Base-by-base conservation (phyloP, 2,329 filamentous ascomycete species). In the Claviceps lovelessii region DNA sequence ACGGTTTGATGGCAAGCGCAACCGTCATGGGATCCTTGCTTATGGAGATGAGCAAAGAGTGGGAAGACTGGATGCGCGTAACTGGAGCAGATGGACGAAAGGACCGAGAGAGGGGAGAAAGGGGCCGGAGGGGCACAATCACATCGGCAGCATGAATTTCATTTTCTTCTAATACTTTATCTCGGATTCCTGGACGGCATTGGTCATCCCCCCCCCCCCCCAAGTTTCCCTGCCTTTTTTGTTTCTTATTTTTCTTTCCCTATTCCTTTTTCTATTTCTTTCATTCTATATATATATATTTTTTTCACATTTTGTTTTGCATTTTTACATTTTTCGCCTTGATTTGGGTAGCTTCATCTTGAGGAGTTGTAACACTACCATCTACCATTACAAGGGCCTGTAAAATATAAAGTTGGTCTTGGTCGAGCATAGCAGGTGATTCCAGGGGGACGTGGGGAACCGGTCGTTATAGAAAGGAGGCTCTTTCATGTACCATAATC, bases 1-100 rank as follows among this genome's bases (percentile, higher is more conserved):
- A 98, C 65, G 91, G 93, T 0, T 73, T 98, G 29, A 98, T 98
- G 93, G 93, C 93, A 0, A 94, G 86, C 61, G 90, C 93, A 0
- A 76, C 76, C 15, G 91, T 97, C 48, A 98, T 98, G 93, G 88
- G 89, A 47, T 83, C 85, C 23, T 86, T 97, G n/a, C 73, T 98
- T 41, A 91, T 89, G 69, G 93, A 98, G 72, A 95, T 98, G 64
- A 86, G 88, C 53, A 84, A 84, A 61, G 93, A 97, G 68, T 97
- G 91, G 91, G 86, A 90, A 60, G 88, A 91, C 63, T 91, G 87
- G 87, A 83, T 81, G 64, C 78, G 80, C 48, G 77, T 79, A 0
- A 83, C 80, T 2, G 77, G 73, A 4, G 60, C 64, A 0, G 69
- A 71, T 29, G 64, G 65, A 9, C 61, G 63, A 6, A 68, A 66